These are phyloP conservation scores for Didymosphaeria variabile DNA, from an alignment of 2,329 filamentous ascomycete species.

Conservation along the genomic window DNA sequence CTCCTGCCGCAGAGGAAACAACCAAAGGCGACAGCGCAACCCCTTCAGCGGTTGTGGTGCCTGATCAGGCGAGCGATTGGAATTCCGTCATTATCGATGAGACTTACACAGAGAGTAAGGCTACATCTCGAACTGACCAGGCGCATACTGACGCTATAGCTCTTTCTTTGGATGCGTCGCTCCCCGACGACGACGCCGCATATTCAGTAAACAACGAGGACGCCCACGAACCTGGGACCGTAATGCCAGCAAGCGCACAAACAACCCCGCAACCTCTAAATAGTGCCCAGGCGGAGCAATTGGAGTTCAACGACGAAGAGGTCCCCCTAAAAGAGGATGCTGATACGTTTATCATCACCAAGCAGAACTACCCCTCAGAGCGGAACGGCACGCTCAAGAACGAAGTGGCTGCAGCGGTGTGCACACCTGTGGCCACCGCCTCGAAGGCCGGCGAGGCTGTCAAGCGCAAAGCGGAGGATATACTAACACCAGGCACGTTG, in stretches of 20 bases:
- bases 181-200: background rate
- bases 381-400: background rate
- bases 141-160: background rate
- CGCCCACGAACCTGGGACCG: background rate
- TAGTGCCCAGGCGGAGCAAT: background rate
- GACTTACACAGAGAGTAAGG: background rate
- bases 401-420: background rate
- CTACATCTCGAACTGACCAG: background rate
- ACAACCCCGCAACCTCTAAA: no score
- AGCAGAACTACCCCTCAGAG: background rate
- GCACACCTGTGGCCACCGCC: background rate
- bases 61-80: background rate
- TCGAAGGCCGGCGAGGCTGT: background rate
- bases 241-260: background rate
- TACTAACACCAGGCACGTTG: background rate
- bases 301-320: background rate
- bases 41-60: background rate
- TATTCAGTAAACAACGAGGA: background rate
- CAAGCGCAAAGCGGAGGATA: background rate
- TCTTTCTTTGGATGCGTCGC: background rate
- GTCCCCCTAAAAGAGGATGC: background rate
- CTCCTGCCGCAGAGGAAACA: background rate
- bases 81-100: background rate
- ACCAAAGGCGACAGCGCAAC: background rate
- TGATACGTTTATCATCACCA: background rate